Evolutionary conservation across 176 grass and related monocot species (phyloP).

Genomic region (Canna indica): DNA sequence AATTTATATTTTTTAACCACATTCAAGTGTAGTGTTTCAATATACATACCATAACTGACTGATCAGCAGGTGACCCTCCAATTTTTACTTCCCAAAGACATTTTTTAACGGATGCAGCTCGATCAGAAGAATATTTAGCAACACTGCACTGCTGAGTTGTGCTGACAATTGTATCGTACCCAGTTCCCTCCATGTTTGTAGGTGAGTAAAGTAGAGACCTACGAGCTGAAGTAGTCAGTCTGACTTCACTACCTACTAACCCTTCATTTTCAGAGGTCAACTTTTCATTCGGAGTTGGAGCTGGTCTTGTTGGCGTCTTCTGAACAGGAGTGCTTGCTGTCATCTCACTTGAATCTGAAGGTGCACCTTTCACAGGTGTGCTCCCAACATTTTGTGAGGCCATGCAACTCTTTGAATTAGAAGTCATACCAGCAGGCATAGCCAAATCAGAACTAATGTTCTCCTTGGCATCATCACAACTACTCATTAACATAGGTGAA

Average conservation of each 20-base stretch:
- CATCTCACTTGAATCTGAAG: slow-evolving; percentile 21
- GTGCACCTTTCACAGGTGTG: slow-evolving; percentile 42
- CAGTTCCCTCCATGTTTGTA: slow-evolving; percentile 32
- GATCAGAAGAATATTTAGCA: slow-evolving; percentile 7
- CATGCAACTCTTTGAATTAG: slow-evolving; percentile 23
- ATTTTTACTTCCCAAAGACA: slow-evolving; percentile 32
- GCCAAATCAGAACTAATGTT: slow-evolving; percentile 14
- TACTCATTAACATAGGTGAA: slow-evolving; percentile 9
- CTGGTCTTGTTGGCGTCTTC: slow-evolving; percentile 60
- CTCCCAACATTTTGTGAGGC: slow-evolving; percentile 29
- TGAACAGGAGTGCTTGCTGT: slow-evolving; percentile 42
- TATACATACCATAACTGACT: slow-evolving; percentile 31
- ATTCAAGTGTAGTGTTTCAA: too few species aligned
- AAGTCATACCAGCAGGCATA: slow-evolving; percentile 16
- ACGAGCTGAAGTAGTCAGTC: slow-evolving; percentile 57
- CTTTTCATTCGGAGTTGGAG: slow-evolving; percentile 51
- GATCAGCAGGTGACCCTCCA: slow-evolving; percentile 1
- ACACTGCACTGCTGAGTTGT: slow-evolving; percentile 4
- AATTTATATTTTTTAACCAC: too few species aligned
- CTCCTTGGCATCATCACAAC: slow-evolving; percentile 17
- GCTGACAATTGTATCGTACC: slow-evolving; percentile 17
- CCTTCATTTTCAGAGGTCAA: slow-evolving; percentile 26
- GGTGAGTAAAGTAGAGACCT: slow-evolving; percentile 56
- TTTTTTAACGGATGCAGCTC: slow-evolving; percentile 19
- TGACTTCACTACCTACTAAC: slow-evolving; percentile 30